Evolutionary conservation across 805 yeast species (phyloP), one percentile per base, ranked within the genome.

Genomic region (Saccharomycopsis sp.): DNA sequence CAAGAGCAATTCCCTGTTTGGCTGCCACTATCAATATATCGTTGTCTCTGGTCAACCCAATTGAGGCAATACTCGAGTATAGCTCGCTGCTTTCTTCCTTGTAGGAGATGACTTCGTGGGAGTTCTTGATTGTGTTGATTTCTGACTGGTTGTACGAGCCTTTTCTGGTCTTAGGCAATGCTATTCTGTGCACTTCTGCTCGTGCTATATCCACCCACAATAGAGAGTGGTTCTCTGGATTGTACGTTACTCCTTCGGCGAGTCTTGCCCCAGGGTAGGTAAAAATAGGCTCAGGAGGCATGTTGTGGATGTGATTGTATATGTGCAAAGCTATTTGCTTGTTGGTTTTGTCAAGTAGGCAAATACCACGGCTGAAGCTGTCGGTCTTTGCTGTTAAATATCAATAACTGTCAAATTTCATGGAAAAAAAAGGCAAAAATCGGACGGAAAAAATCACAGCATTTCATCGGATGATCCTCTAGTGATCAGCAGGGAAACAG

Each of bases 21-120:
- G 81, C 79, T 55, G 91, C 94, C 58, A 82, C 80, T 41, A 85
- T 64, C 18, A 87, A 73, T 1, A 75, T 71, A 63, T 81, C 77
- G 44, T 79, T 79, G 60, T 84, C 75, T 2, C 71, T 65, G 1
- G 94, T 83, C 34, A 89, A 78, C 16, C 83, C 88, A 62, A 91
- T 77, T n/a, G 87, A 91, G 14, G 97, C 96, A 54, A 88, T 57
- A 3, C 60, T 51, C 8, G 48, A n/a, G 16, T 44, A 44, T 12
- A 44, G 18, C 20, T 18, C 21, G 7, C 47, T 34, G 18, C 34
- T 51, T 14, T 53, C 57, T 52, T 60, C 62, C 9, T 54, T 51
- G 50, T 60, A 60, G 15, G 47, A 41, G 41, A 57, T 57, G 8
- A 57, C 62, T 40, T 54, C 61, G 37, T 57, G 61, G 24, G 59